phyloP scores from a whole-genome alignment of 345 rosid genomes.

The Atalantia buxifolia region DNA sequence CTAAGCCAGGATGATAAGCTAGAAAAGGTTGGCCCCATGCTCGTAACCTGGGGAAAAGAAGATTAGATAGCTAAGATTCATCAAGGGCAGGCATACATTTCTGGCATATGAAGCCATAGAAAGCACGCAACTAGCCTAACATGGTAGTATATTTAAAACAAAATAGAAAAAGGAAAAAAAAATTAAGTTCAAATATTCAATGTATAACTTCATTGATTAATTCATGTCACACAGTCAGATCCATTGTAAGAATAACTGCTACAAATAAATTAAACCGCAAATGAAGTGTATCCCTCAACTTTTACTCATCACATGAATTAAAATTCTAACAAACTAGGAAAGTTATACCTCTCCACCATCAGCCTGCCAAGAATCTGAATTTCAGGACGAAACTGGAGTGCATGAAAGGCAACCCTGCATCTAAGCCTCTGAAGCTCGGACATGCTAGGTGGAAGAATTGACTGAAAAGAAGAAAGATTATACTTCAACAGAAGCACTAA shows the following conservation, averaged over 20 bases:
- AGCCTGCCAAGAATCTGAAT: conserved; percentile 69
- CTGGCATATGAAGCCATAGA: background rate
- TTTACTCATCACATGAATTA: background rate
- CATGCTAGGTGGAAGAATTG: conserved; percentile 79
- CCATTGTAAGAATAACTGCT: background rate
- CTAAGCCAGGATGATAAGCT: conserved; percentile 86
- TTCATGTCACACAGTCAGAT: background rate
- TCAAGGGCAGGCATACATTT: conserved; percentile 11
- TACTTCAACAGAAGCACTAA: conserved; percentile 1
- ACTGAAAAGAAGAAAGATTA: conserved; percentile 41
- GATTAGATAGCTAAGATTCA: conserved; percentile 14
- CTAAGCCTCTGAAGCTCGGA: conserved; percentile 90
- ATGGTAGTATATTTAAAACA: background rate
- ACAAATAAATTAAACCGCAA: background rate
- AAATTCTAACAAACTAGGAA: conserved; percentile 2
- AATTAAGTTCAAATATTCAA: background rate
- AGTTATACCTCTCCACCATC: conserved; percentile 80
- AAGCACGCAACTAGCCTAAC: background rate
- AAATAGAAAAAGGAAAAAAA: background rate
- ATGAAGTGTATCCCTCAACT: background rate
- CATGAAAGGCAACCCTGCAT: conserved; percentile 96
- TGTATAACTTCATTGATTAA: background rate
- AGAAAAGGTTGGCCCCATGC: conserved; percentile 77
- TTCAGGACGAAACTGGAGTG: conserved; percentile 86
- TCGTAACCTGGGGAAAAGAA: conserved; percentile 55